Conservation (phyloP, 768 basidiomycete species). For the Tricholoma hemisulphureum region DNA sequence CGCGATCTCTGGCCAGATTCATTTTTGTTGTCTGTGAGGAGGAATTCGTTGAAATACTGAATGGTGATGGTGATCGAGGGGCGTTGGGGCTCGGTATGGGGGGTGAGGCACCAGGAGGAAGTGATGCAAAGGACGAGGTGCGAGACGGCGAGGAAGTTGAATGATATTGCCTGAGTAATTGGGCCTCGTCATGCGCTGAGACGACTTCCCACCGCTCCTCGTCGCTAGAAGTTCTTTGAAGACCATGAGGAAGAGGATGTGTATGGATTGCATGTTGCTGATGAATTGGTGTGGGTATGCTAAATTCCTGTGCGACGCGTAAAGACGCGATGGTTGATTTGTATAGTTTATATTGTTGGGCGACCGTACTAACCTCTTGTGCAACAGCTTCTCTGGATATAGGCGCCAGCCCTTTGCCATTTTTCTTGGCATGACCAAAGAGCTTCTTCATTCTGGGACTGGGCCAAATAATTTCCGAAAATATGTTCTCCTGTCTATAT, state of each 20-base stretch:
- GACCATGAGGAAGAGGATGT: conserved; percentile 9
- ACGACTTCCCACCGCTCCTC: conserved; percentile 52
- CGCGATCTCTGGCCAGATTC: conserved; percentile 19
- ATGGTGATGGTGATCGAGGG: conserved; percentile 48
- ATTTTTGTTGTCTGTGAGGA: conserved; percentile 7
- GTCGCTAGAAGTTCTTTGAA: conserved; percentile 26
- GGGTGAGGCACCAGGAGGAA: conserved; percentile 44
- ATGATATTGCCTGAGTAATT: conserved; percentile 22
- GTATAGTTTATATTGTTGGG: neutral
- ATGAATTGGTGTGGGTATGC: conserved; percentile 36
- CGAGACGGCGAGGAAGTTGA: conserved; percentile 41
- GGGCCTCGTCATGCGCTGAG: conserved; percentile 26
- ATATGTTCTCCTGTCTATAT: no score
- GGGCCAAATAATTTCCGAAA: no score
- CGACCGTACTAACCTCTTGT: conserved; percentile 27
- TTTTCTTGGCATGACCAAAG: conserved; percentile 50
- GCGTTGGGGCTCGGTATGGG: conserved; percentile 36
- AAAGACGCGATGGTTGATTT: neutral
- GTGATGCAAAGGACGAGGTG: conserved; percentile 49
- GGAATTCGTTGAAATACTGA: conserved; percentile 32
- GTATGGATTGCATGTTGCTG: conserved; percentile 19
- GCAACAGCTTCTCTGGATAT: conserved; percentile 16
- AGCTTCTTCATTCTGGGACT: conserved; percentile 54
- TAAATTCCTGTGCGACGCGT: neutral
- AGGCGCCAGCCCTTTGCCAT: conserved; percentile 28